phyloP scores from a whole-genome alignment of 352 stramenopile genomes.

The Phytophthora podocarpi region DNA sequence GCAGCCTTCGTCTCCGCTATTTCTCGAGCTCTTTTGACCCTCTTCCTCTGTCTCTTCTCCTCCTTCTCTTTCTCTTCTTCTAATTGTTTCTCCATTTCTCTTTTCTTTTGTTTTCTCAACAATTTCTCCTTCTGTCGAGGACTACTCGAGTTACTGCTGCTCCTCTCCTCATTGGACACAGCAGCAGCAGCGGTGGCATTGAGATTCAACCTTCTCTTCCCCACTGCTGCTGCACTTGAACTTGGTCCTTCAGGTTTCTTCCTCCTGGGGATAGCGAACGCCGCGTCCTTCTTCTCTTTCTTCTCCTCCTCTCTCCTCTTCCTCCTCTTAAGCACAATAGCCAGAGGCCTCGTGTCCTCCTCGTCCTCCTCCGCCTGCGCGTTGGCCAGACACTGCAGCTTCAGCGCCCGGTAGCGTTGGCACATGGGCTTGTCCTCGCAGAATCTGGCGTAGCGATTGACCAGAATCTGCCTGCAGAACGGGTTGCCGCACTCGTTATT shows the following conservation, averaged over 20 bases:
- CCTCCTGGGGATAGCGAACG: constrained; percentile 42
- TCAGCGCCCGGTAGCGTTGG: constrained; percentile 56
- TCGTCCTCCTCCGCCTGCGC: constrained; percentile 24
- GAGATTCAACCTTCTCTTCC: constrained; percentile 5
- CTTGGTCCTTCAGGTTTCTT: constrained; percentile 12
- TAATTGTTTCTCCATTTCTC: neutral
- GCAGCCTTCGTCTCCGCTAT: neutral
- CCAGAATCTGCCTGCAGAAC: constrained; percentile 51
- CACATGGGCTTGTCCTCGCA: constrained; percentile 58
- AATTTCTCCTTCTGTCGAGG: constrained; percentile 4
- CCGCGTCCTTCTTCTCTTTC: constrained; percentile 3
- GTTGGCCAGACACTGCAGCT: constrained; percentile 52
- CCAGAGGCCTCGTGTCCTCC: constrained; percentile 18
- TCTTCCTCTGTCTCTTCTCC: constrained; percentile 27
- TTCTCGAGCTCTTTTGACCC: constrained; percentile 8
- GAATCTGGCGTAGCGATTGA: constrained; percentile 47
- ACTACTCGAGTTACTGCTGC: constrained; percentile 2
- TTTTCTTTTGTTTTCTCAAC: constrained; percentile 10
- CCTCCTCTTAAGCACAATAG: constrained; percentile 7
- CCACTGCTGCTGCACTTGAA: neutral
- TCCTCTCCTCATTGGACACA: neutral
- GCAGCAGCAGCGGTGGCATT: neutral
- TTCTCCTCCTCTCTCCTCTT: constrained; percentile 10
- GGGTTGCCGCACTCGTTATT: constrained; percentile 50
- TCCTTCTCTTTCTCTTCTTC: constrained; percentile 9